Evolutionary conservation across 129 eudicot genomes (phyloP), one percentile per base, ranked within the genome.

Genomic region (carrot (Daucus carota)): DNA sequence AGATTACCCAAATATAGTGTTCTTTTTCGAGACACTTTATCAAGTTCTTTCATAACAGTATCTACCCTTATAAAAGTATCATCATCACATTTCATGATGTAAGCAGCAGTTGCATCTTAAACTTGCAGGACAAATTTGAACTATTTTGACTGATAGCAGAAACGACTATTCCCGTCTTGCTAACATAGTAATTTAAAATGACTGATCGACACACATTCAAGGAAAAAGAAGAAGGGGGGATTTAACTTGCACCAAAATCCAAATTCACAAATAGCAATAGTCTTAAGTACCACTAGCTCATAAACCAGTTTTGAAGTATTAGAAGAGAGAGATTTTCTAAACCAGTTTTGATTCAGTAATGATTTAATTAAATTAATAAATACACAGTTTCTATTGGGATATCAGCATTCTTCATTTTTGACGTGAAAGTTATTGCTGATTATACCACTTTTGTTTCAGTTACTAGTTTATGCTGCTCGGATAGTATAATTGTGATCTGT

Each of bases 71-170:
- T 77, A 36, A 83, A 93, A 42, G 96, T 93, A 77, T 93, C 98
- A 75, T 93, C 98, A 44, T 93, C 97, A 69, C 96, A 87, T 80
- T 93, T 93, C 98, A 93, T 93, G 44, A 93, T 90, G 71, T 93
- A 84, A 62, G 87, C 81, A 17, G 98, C 91, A 22, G 88, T 78
- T 17, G 81, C 87, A 84, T 90, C 89, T 75, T 81, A 82, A 40
- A 90, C 89, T 97, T 93, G 90, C 80, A 84, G 52, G 68, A 29
- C 18, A 75, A 77, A 60, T 50, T 20, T 8, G 50, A 36, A 45
- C 75, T 52, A 75, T 33, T 20, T 43, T 41, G 45, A 29, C 40
- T 52, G 76, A 36, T 0, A 81, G 40, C 40, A 36, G 40, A 36
- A 36, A 5, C 40, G 52, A 38, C 47, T 69, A 41, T 22, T 18